A percentile compares a stretch with the other conserved stretches of the same genome.
Conservation (phyloP, 345 rosid genomes). For the Abelmoschus esculentus region DNA sequence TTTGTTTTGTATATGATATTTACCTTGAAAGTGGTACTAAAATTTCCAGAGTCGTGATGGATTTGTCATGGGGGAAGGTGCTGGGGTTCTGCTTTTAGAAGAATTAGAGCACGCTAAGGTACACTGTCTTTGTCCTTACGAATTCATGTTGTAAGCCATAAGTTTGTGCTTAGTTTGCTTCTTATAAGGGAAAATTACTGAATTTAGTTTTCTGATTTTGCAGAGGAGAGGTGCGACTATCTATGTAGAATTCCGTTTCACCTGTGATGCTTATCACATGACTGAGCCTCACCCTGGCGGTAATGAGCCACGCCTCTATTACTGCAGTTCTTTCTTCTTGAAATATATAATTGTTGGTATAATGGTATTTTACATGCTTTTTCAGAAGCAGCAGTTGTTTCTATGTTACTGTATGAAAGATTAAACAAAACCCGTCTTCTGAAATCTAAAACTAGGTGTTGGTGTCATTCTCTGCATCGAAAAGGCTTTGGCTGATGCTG, state of each 20-base stretch:
- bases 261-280: conserved; percentile 96
- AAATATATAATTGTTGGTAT: neutral
- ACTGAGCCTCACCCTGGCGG: conserved; percentile 96
- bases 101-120: conserved; percentile 98
- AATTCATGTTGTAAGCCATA: conserved; percentile 10
- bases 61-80: conserved; percentile 98
- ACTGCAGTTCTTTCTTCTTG: neutral
- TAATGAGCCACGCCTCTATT: conserved; percentile 17
- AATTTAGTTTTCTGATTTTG: conserved; percentile 15
- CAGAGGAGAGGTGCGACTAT: conserved; percentile 88
- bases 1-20: neutral
- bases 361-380: too few relatives aligned
- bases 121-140: conserved; percentile 9
- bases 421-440: conserved; percentile 1
- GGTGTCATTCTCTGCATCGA: conserved; percentile 84
- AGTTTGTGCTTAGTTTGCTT: neutral
- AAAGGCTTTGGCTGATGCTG: conserved; percentile 68
- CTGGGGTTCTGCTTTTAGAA: conserved; percentile 91
- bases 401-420: neutral
- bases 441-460: conserved; percentile 37
- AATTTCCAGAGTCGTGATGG: conserved; percentile 75
- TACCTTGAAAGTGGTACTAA: conserved; percentile 8
- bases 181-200: neutral
- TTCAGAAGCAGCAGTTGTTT: neutral
- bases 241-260: conserved; percentile 87